Conservation (phyloP, 148 eudicot species). For the Amaranthus palmeri region DNA sequence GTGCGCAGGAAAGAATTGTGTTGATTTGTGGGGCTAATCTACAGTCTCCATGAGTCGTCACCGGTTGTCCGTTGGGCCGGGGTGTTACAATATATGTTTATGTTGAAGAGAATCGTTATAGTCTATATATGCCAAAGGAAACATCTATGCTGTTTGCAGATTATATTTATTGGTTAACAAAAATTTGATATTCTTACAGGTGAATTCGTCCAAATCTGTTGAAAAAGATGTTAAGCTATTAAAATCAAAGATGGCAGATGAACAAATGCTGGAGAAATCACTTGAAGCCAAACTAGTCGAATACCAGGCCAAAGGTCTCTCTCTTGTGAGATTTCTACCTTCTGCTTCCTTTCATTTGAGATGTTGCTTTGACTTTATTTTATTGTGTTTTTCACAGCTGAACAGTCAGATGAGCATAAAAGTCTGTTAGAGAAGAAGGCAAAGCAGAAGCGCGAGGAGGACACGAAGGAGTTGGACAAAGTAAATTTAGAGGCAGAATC, state of each 20-base stretch:
- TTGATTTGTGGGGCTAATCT: too few relatives aligned
- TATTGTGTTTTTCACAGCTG: slow-evolving; percentile 36
- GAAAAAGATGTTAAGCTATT: slow-evolving; percentile 79
- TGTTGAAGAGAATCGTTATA: too few relatives aligned
- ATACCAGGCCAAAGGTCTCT: slow-evolving; percentile 65
- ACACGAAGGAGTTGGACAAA: slow-evolving; percentile 46
- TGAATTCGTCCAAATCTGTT: slow-evolving; percentile 59
- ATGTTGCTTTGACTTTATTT: neutral
- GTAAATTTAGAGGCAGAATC: slow-evolving; percentile 65
- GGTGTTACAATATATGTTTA: too few relatives aligned
- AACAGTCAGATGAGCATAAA: slow-evolving; percentile 53
- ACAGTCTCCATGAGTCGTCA: too few relatives aligned
- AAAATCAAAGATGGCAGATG: slow-evolving; percentile 67
- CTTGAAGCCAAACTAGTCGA: slow-evolving; percentile 77
- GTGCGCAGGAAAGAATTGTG: too few relatives aligned
- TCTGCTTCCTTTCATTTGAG: slow-evolving; percentile 12
- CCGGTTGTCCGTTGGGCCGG: too few relatives aligned
- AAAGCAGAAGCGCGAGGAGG: slow-evolving; percentile 46
- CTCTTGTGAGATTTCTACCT: neutral
- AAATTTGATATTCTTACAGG: slow-evolving; percentile 35
- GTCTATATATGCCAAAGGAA: neutral
- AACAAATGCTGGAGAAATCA: slow-evolving; percentile 57
- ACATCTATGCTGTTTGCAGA: neutral
- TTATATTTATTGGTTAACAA: neutral
- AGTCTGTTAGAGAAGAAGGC: slow-evolving; percentile 62